Conservation (phyloP, 1,284 basidiomycete species). For the Thelephora terrestris region DNA sequence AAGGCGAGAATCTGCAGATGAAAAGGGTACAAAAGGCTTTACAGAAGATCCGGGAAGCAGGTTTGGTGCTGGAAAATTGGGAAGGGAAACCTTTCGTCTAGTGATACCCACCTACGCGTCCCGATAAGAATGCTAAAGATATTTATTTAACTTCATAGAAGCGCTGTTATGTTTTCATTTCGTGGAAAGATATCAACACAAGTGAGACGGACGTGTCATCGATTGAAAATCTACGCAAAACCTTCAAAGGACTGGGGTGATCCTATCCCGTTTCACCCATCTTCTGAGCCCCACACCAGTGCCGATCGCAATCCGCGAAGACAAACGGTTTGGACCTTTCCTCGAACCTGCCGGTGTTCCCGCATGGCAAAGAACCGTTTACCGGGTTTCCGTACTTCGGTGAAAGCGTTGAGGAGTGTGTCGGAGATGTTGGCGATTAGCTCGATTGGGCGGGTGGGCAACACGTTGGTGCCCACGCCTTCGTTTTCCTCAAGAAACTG, state of each 20-base stretch:
- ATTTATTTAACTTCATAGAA: neutral
- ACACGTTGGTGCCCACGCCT: conserved; percentile 91
- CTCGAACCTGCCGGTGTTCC: conserved; percentile 89
- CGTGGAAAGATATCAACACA: conserved; percentile 2
- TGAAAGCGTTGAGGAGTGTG: conserved; percentile 90
- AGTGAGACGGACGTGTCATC: conserved; percentile 13
- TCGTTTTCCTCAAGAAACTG: no score
- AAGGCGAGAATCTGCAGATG: neutral
- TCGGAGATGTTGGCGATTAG: conserved; percentile 93
- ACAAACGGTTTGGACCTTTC: conserved; percentile 44
- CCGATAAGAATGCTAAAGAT: neutral
- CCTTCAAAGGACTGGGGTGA: conserved; percentile 78
- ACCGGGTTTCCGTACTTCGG: conserved; percentile 93
- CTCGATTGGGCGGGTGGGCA: conserved; percentile 79
- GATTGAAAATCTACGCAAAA: conserved; percentile 76
- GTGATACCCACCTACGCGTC: neutral
- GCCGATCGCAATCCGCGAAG: conserved; percentile 12
- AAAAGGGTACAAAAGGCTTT: neutral
- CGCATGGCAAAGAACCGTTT: conserved; percentile 90
- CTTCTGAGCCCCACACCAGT: conserved; percentile 32
- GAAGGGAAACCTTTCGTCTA: neutral
- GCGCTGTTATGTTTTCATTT: neutral
- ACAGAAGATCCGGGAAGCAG: neutral
- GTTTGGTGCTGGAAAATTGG: neutral
- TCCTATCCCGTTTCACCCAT: conserved; percentile 92